Evolutionary conservation across 441 rosid genomes (phyloP).

Genomic region (Jatropha multifida): DNA sequence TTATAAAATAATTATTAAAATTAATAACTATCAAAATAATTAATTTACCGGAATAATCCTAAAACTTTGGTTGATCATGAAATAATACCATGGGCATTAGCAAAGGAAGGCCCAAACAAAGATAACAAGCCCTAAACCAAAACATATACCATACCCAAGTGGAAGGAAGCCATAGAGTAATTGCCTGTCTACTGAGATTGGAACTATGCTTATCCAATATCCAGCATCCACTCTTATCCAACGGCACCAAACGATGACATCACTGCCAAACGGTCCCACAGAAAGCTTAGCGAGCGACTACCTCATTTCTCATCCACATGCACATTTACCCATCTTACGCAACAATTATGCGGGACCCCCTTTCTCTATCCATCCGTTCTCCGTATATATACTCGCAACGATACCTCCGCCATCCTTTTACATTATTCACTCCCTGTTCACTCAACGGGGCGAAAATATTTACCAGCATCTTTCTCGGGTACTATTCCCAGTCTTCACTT

Average conservation of each 20-base stretch:
- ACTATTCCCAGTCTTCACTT: neutral
- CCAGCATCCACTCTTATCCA: neutral
- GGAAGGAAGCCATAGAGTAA: neutral
- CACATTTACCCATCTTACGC: neutral
- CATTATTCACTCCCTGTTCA: neutral
- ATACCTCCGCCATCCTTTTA: neutral
- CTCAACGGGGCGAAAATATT: neutral
- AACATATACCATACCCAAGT: too few species aligned
- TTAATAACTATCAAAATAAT: too few species aligned
- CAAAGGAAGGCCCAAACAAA: too few species aligned
- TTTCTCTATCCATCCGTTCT: neutral
- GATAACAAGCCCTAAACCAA: too few species aligned
- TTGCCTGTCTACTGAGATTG: neutral
- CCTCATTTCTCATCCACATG: neutral
- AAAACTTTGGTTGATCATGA: too few species aligned
- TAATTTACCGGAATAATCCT: too few species aligned
- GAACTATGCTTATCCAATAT: neutral
- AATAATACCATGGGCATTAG: too few species aligned
- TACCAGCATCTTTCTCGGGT: conserved; percentile 10
- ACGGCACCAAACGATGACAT: neutral
- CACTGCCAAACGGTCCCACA: neutral
- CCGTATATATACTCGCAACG: neutral
- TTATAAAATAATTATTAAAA: too few species aligned
- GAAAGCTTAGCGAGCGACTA: neutral
- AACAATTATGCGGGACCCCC: conserved; percentile 2